These are phyloP conservation scores for Xylariales sp. DNA, from an alignment of 2,329 filamentous ascomycete species.

Conservation along the genomic window DNA sequence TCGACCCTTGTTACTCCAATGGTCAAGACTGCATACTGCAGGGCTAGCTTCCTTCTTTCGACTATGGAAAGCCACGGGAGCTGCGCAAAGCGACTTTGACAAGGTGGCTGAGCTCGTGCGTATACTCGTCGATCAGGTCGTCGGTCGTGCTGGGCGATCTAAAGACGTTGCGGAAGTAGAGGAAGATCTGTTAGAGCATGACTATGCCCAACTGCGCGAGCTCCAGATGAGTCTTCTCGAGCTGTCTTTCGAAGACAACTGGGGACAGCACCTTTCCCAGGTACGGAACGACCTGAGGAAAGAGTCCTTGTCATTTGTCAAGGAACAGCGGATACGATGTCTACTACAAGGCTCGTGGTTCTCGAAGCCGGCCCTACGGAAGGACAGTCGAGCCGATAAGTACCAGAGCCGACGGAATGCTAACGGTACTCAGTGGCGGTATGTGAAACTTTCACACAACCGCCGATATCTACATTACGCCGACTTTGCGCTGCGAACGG, in stretches of 20 bases:
- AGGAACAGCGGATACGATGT: constrained; percentile 91
- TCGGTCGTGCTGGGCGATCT: constrained; percentile 74
- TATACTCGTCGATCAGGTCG: constrained; percentile 83
- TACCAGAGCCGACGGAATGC: constrained; percentile 33
- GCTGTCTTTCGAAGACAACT: constrained; percentile 87
- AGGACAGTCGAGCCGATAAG: constrained; percentile 38
- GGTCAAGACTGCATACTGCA: constrained; percentile 84
- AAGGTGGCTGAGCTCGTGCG: constrained; percentile 89
- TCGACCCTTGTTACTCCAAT: constrained; percentile 82
- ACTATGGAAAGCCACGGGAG: constrained; percentile 86
- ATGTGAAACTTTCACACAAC: constrained; percentile 85
- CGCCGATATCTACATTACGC: constrained; percentile 85
- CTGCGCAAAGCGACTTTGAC: constrained; percentile 80
- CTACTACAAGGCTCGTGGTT: constrained; percentile 91
- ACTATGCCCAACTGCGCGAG: constrained; percentile 71
- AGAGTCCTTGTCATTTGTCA: constrained; percentile 92
- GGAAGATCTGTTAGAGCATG: constrained; percentile 81
- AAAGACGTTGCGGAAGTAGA: constrained; percentile 85
- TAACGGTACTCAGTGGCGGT: constrained; percentile 65
- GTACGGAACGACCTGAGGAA: constrained; percentile 88
- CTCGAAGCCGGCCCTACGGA: constrained; percentile 41
- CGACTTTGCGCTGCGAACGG: constrained; percentile 66
- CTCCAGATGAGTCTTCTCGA: constrained; percentile 92
- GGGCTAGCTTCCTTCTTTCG: constrained; percentile 84
- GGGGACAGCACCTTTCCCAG: constrained; percentile 84